Conservation (phyloP, 306 rosid species). For the Rosa persica region DNA sequence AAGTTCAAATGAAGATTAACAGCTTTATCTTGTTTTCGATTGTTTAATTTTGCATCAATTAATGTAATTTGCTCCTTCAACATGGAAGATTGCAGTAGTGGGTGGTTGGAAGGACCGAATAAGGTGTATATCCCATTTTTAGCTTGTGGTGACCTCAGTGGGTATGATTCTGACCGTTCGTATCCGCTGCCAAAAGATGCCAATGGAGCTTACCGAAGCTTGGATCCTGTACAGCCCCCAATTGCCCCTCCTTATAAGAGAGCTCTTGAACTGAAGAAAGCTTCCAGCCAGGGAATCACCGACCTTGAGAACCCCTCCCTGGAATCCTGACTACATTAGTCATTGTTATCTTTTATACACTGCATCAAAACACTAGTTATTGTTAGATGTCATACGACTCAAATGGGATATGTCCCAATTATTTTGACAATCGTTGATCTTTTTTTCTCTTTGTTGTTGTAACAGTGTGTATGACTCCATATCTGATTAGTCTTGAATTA, state of each 20-base stretch:
- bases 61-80: constrained; percentile 8
- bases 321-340: constrained; percentile 52
- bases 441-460: neutral
- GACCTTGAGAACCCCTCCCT: constrained; percentile 63
- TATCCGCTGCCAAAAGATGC: constrained; percentile 81
- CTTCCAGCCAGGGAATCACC: constrained; percentile 53
- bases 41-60: neutral
- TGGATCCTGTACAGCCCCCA: constrained; percentile 89
- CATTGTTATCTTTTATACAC: constrained; percentile 21
- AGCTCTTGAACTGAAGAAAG: constrained; percentile 63
- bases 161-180: constrained; percentile 88
- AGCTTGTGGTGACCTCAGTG: constrained; percentile 85
- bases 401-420: neutral
- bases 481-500: neutral
- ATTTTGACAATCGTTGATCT: neutral
- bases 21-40: neutral
- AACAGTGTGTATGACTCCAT: constrained; percentile 4
- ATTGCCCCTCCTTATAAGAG: constrained; percentile 80
- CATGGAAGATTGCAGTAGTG: constrained; percentile 86
- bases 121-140: constrained; percentile 93
- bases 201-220: constrained; percentile 74
- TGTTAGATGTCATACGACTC: constrained; percentile 8
- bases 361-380: constrained; percentile 18
- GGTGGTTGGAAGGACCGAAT: constrained; percentile 95
- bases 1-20: neutral